phyloP scores from a whole-genome alignment of 805 yeast genomes.

The Maudiozyma bulderi region DNA sequence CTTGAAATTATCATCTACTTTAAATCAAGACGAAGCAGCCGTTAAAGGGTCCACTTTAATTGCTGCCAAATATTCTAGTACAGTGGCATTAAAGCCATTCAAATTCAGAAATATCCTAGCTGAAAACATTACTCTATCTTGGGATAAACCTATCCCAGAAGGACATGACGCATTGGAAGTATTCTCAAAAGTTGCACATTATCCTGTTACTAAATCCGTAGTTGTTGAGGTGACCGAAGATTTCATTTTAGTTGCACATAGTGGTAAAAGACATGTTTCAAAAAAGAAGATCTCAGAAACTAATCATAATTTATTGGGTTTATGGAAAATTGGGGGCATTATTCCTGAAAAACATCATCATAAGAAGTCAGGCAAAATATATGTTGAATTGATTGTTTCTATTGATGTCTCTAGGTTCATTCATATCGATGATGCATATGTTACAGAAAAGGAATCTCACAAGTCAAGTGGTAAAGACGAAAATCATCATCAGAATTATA shows the following conservation, averaged over 20 bases:
- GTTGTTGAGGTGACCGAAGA: conserved; percentile 85
- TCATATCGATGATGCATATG: conserved; percentile 86
- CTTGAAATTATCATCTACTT: conserved; percentile 79
- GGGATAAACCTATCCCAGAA: conserved; percentile 91
- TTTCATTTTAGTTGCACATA: conserved; percentile 44
- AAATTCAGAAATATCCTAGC: conserved; percentile 4
- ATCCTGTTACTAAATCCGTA: conserved; percentile 90
- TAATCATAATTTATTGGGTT: conserved; percentile 39
- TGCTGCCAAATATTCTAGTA: conserved; percentile 48
- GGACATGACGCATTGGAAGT: conserved; percentile 76
- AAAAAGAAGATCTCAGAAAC: neutral
- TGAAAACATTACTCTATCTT: conserved; percentile 20
- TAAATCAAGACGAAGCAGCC: conserved; percentile 97
- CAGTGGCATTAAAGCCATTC: conserved; percentile 46
- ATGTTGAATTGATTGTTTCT: conserved; percentile 51
- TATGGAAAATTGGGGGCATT: conserved; percentile 82
- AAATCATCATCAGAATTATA: neutral
- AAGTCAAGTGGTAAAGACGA: neutral
- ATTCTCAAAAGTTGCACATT: conserved; percentile 83
- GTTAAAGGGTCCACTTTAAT: conserved; percentile 98
- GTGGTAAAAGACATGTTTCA: neutral
- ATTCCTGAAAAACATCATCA: conserved; percentile 9
- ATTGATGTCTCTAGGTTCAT: conserved; percentile 93
- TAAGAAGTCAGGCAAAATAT: neutral
- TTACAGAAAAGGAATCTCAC: conserved; percentile 58